These are phyloP conservation scores for Zangia roseola DNA, from an alignment of 768 basidiomycete genomes.

Conservation along the genomic window DNA sequence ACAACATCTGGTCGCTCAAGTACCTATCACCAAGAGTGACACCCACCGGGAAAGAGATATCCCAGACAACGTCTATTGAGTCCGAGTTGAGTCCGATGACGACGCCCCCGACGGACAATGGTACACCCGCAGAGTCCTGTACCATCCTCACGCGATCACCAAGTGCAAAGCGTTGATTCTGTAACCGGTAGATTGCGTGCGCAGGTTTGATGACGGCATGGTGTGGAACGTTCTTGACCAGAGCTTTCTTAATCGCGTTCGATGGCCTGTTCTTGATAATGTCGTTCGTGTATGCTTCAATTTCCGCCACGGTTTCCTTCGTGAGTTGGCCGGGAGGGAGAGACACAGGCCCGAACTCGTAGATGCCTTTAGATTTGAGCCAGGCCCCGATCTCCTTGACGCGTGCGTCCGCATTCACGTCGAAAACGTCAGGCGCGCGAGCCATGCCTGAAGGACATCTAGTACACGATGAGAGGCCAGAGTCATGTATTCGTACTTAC, in stretches of 20 bases:
- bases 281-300: slow-evolving; percentile 74
- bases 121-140: slow-evolving; percentile 90
- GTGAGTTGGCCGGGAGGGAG: slow-evolving; percentile 89
- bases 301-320: slow-evolving; percentile 80
- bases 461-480: not conserved
- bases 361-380: slow-evolving; percentile 83
- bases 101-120: slow-evolving; percentile 88
- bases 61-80: slow-evolving; percentile 95
- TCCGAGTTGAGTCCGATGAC: slow-evolving; percentile 86
- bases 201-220: slow-evolving; percentile 91
- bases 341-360: slow-evolving; percentile 90
- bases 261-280: slow-evolving; percentile 60
- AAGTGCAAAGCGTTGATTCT: slow-evolving; percentile 82
- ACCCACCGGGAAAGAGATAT: slow-evolving; percentile 93
- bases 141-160: slow-evolving; percentile 97
- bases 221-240: slow-evolving; percentile 92
- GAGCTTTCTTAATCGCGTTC: slow-evolving; percentile 78
- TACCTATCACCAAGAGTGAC: slow-evolving; percentile 82
- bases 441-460: slow-evolving; percentile 59
- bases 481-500: slow-evolving; percentile 33
- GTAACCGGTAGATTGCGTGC: slow-evolving; percentile 85
- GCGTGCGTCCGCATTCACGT: slow-evolving; percentile 60
- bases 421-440: slow-evolving; percentile 56
- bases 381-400: slow-evolving; percentile 80
- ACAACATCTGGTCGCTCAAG: not conserved